Evolutionary conservation across 1,284 basidiomycete genomes (phyloP), one percentile per base, ranked within the genome.

Genomic region (Austroboletus niveus): DNA sequence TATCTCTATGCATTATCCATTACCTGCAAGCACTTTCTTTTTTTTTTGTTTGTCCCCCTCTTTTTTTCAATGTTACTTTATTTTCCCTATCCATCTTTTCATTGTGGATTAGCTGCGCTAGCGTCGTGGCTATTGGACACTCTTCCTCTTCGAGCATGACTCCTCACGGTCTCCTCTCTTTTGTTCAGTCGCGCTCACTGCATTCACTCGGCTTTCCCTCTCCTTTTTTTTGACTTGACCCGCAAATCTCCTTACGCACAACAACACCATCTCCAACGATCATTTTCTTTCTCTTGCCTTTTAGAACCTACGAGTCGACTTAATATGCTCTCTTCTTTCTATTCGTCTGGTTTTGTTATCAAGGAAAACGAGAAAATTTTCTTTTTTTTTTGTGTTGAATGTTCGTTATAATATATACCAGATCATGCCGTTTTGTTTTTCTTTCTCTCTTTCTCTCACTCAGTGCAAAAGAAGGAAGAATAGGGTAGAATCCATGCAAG

Each of bases 1-100:
- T 65, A 69, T 63, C 59, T 59, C 56, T 69, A 68, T 68, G 66
- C 64, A 67, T 56, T 38, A 44, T 55, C 48, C 41, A 41, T 32
- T 59, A 54, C 53, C 56, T 57, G 60, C 55, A 24, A 11, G 35
- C 35, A 38, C 45, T 52, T 52, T 51, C 42, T 24, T 47, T 45
- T 24, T 34, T 43, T 49, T 38, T 46, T 49, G 17, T 39, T 20
- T 8, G 8, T 22, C 38, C 7, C 20, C 6, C 20, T 9, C n/a
- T 38, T 20, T 47, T 53, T 44, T 52, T 45, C 56, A 52, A 44
- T 52, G 51, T 51, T 44, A n/a, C 24, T 40, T 44, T 48, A 45
- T 47, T 45, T 32, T 36, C 24, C 12, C 24, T 27, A 2, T 29
- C 27, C 11, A 27, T 41, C 14, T 48, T 42, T 44, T 35, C 47